phyloP scores from a whole-genome alignment of 495 filamentous ascomycete genomes.

The Neurospora sp. region DNA sequence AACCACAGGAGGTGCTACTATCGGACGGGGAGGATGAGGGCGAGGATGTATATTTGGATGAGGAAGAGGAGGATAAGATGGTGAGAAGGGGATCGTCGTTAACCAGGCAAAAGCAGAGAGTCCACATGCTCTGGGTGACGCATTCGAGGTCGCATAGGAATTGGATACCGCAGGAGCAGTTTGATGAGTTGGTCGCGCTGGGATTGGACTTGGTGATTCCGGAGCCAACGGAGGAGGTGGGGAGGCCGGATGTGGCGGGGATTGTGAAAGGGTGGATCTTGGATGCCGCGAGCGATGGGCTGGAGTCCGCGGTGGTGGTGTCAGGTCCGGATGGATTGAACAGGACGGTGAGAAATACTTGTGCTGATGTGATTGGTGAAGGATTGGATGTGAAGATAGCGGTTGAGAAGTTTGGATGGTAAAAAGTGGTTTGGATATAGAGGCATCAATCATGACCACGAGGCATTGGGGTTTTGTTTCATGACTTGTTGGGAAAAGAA shows the following conservation, averaged over 20 bases:
- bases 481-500: neutral
- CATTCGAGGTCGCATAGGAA: conserved; percentile 37
- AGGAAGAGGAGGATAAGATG: neutral
- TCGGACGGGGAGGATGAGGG: neutral
- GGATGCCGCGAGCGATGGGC: conserved; percentile 14
- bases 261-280: conserved; percentile 25
- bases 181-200: conserved; percentile 30
- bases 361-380: conserved; percentile 31
- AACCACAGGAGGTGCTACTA: neutral
- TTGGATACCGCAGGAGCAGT: conserved; percentile 39
- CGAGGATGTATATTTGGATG: neutral
- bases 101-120: conserved; percentile 17
- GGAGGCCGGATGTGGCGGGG: conserved; percentile 38
- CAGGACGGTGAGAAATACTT: conserved; percentile 40
- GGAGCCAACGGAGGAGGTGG: conserved; percentile 38
- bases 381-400: conserved; percentile 31
- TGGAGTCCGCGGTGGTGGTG: conserved; percentile 36
- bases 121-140: conserved; percentile 49
- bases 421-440: neutral
- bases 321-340: conserved; percentile 47
- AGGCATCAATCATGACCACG: neutral
- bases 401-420: conserved; percentile 46
- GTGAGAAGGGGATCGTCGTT: neutral
- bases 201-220: conserved; percentile 43
- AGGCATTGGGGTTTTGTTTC: neutral